These are phyloP conservation scores for Artomyces pyxidatus DNA, from an alignment of 768 basidiomycete genomes.

Conservation along the genomic window DNA sequence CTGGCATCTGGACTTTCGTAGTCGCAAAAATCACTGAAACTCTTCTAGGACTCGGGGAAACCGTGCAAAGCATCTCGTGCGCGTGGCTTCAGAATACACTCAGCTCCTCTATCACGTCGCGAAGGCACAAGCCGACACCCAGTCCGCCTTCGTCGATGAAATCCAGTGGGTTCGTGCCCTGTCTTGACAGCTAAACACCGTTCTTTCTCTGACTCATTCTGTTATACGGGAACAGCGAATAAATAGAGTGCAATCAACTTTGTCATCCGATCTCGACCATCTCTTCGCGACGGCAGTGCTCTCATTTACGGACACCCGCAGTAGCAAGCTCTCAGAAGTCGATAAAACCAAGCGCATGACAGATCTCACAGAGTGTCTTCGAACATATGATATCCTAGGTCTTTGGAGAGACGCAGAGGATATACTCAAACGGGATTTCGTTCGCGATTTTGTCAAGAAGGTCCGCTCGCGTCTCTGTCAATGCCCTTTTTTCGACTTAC, in stretches of 20 bases:
- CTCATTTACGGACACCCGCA: slow-evolving; percentile 35
- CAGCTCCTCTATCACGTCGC: slow-evolving; percentile 85
- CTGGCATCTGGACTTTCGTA: slow-evolving; percentile 22
- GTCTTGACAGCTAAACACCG: slow-evolving; percentile 12
- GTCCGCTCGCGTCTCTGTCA: slow-evolving; percentile 73
- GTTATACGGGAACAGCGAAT: slow-evolving; percentile 47
- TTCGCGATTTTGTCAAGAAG: slow-evolving; percentile 71
- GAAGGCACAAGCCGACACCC: slow-evolving; percentile 64
- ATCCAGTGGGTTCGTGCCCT: slow-evolving; percentile 67
- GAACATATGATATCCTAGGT: slow-evolving; percentile 71
- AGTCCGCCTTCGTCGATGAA: slow-evolving; percentile 73
- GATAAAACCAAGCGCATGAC: slow-evolving; percentile 55
- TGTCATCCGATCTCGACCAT: slow-evolving; percentile 82
- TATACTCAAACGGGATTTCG: slow-evolving; percentile 63
- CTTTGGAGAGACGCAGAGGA: slow-evolving; percentile 89
- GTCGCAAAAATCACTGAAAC: too few species aligned
- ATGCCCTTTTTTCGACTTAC: slow-evolving; percentile 57
- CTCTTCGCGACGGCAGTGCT: slow-evolving; percentile 60
- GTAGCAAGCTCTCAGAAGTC: slow-evolving; percentile 45
- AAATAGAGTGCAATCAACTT: slow-evolving; percentile 72
- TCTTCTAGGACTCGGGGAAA: slow-evolving; percentile 44
- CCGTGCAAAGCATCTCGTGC: slow-evolving; percentile 70
- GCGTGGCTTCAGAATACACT: slow-evolving; percentile 86
- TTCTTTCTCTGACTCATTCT: slow-evolving; percentile 8
- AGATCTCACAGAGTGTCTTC: slow-evolving; percentile 72